Conservation (phyloP, 2,329 filamentous ascomycete species). For the Pseudonectria buxi region DNA sequence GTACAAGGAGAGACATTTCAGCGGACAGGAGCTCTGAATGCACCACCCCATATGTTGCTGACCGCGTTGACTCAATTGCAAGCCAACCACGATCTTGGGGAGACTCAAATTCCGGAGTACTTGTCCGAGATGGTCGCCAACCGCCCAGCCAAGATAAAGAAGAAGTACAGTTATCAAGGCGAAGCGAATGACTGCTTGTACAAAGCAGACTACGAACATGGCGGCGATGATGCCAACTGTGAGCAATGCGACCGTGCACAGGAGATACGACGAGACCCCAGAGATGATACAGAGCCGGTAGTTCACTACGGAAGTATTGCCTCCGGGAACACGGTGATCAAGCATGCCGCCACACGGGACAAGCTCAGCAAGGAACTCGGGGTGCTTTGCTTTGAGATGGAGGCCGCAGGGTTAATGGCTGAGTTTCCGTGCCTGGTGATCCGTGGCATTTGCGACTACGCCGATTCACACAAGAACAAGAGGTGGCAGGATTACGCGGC, state of each 20-base stretch:
- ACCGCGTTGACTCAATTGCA: background rate
- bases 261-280: background rate
- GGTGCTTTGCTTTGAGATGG: conserved; percentile 22
- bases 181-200: conserved; percentile 1
- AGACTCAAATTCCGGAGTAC: too few species aligned
- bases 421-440: conserved; percentile 26
- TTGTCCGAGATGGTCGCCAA: too few species aligned
- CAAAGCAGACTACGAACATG: background rate
- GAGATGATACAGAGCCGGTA: background rate
- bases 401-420: conserved; percentile 16
- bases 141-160: background rate
- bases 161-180: background rate
- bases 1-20: background rate
- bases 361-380: conserved; percentile 9
- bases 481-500: conserved; percentile 30
- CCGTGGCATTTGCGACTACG: conserved; percentile 30
- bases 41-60: conserved; percentile 2
- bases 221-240: too few species aligned
- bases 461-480: conserved; percentile 32
- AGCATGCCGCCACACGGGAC: conserved; percentile 24
- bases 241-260: background rate
- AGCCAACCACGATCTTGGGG: too few species aligned
- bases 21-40: conserved; percentile 1
- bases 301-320: conserved; percentile 16
- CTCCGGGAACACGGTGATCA: conserved; percentile 29